These are phyloP conservation scores for Trypanosoma avium DNA, from an alignment of 208 protist species.

Conservation along the genomic window DNA sequence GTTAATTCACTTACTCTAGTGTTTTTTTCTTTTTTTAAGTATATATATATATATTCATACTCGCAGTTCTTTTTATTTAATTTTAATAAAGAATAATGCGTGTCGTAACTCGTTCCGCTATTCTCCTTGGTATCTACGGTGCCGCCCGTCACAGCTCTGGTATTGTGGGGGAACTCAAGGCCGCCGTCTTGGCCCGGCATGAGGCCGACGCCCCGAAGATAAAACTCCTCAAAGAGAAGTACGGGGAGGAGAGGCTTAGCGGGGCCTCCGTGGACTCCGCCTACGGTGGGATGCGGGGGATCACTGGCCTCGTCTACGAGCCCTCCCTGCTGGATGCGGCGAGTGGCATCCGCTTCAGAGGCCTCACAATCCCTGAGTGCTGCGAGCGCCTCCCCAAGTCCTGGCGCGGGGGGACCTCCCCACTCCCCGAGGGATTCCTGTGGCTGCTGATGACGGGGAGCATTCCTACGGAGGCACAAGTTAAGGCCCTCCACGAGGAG, in stretches of 20 bases:
- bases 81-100: constrained; percentile 33
- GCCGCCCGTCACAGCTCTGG: constrained; percentile 31
- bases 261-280: constrained; percentile 86
- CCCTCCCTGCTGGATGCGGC: constrained; percentile 95
- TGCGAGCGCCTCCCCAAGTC: constrained; percentile 91
- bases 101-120: constrained; percentile 25
- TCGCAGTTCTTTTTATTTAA: neutral
- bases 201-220: constrained; percentile 59
- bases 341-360: constrained; percentile 97
- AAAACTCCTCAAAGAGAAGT: constrained; percentile 76
- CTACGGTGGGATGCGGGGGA: constrained; percentile 95
- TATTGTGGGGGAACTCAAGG: constrained; percentile 58
- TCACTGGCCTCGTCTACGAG: constrained; percentile 96
- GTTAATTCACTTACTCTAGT: too few relatives aligned
- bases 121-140: constrained; percentile 13
- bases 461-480: constrained; percentile 89
- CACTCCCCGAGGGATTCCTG: constrained; percentile 95
- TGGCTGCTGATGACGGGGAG: constrained; percentile 98
- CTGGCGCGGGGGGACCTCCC: constrained; percentile 70
- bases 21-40: neutral
- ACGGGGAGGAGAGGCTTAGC: constrained; percentile 86
- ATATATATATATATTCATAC: constrained; percentile 16
- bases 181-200: constrained; percentile 35
- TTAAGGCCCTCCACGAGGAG: constrained; percentile 73
- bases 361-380: constrained; percentile 95